Base-by-base conservation (phyloP, 2,329 filamentous ascomycete species). In the Fusarium aywerte region DNA sequence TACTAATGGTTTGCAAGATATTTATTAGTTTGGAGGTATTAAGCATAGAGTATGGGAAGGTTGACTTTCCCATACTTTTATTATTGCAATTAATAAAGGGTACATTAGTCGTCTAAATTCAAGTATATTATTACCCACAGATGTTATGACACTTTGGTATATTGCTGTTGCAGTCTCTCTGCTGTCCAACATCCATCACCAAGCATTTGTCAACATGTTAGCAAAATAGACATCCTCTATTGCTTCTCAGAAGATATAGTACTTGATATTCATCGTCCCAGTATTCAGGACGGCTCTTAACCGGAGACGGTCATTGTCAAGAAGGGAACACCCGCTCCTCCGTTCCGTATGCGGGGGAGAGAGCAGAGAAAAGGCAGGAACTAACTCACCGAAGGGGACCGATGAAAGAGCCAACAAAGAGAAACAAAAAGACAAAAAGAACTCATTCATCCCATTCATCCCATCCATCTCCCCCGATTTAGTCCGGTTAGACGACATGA, bases 251-350 rank as follows among this genome's bases (percentile, higher is more conserved):
- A 15, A 27, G 10, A 36, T n/a, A n/a, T n/a, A n/a, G n/a, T 20
- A 29, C 31, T 29, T 15, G 32, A 27, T 25, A 16, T 33, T 33
- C 20, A 42, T 36, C 42, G 11, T 32, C 32, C 36, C 27, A 7
- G 25, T 27, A 39, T 47, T 49, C 47, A 27, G 39, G 31, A 55
- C 61, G 48, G 44, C 39, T 45, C 42, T 50, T 56, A 66, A 16
- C 56, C 50, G 40, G 38, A 65, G 52, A 62, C 42, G 25, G 59
- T 43, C 29, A 55, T 45, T 29, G 50, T 44, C 21, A 23, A 31
- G n/a, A 60, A 54, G 61, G 55, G 55, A 65, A 23, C 64, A 56
- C 64, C 64, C 64, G 60, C 47, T 52, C 42, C 57, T 65, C 65
- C 59, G 54, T 60, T 65, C 55, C 65, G 38, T 27, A 66, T 66